Evolutionary conservation across 202 grass and related monocot species (phyloP).

Genomic region (Setaria viridis): DNA sequence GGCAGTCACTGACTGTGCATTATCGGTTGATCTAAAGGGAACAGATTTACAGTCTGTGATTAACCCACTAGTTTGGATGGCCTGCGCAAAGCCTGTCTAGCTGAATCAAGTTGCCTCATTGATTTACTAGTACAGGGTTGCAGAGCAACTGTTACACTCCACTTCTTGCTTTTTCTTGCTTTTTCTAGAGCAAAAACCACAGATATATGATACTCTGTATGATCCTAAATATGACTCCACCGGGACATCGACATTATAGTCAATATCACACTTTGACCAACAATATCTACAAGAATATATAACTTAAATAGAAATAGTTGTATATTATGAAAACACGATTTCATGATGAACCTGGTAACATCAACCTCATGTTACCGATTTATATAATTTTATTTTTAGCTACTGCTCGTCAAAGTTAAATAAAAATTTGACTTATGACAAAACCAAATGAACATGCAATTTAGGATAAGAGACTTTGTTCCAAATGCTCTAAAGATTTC

Average conservation of each 20-base stretch:
- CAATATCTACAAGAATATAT: background rate
- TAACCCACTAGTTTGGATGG: background rate
- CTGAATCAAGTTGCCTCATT: background rate
- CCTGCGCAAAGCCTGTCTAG: background rate
- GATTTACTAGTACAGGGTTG: background rate
- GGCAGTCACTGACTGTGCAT: background rate
- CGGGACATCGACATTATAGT: background rate
- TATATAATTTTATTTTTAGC: background rate
- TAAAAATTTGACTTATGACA: background rate
- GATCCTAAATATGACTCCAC: too few relatives aligned
- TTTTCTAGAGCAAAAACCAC: background rate
- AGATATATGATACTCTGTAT: background rate
- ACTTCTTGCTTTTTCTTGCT: conserved; percentile 21
- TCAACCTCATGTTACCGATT: background rate
- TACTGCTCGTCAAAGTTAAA: background rate
- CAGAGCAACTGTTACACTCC: background rate
- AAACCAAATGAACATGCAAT: too few relatives aligned
- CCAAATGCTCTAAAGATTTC: background rate
- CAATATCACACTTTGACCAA: background rate
- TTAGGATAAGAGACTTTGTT: too few relatives aligned
- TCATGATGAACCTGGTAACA: background rate
- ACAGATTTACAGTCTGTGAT: background rate
- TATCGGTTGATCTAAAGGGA: background rate
- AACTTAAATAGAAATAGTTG: background rate
- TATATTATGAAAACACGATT: background rate